Percentiles rank a stretch among this genome's conserved stretches.
Conservation (phyloP, 2,329 filamentous ascomycete species). For the Harringtonia lauricola region DNA sequence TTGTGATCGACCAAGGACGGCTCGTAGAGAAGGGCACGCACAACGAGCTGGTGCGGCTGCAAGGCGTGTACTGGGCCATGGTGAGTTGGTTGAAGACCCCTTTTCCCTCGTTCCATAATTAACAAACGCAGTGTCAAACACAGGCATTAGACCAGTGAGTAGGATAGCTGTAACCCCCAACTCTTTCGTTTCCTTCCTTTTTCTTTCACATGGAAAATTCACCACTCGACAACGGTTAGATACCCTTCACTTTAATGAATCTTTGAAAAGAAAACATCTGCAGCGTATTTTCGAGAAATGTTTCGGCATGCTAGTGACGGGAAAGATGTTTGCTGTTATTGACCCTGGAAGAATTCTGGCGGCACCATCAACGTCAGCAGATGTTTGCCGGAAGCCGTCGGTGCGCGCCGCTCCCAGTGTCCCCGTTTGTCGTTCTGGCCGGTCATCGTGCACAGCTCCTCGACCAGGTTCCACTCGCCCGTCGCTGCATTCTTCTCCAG, state of each 20-base stretch:
- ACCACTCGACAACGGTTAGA: no score
- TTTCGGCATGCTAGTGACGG: no score
- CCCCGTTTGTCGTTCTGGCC: not conserved
- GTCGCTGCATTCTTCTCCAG: slow-evolving; percentile 13
- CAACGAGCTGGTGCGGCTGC: slow-evolving; percentile 35
- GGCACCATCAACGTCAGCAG: not conserved
- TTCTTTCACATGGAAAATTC: no score
- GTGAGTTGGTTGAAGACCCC: slow-evolving; percentile 21
- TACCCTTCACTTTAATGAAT: no score
- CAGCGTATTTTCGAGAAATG: no score
- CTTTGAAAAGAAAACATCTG: no score
- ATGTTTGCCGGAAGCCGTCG: not conserved
- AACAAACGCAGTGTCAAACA: not conserved
- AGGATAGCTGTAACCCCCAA: no score
- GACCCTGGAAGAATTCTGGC: not conserved
- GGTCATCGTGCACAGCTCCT: slow-evolving; percentile 10
- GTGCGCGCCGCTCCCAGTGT: slow-evolving; percentile 14
- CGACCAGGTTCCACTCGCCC: slow-evolving; percentile 10
- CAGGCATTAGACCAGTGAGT: no score
- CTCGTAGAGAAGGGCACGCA: slow-evolving; percentile 46
- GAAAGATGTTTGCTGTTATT: no score
- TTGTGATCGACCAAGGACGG: slow-evolving; percentile 59
- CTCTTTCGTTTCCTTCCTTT: no score
- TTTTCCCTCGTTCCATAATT: not conserved
- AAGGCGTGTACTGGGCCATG: slow-evolving; percentile 47